A percentile compares a stretch with the other conserved stretches of the same genome.
Conservation (phyloP, 2,329 filamentous ascomycete genomes). For the Fusarium pseudocircinatum region DNA sequence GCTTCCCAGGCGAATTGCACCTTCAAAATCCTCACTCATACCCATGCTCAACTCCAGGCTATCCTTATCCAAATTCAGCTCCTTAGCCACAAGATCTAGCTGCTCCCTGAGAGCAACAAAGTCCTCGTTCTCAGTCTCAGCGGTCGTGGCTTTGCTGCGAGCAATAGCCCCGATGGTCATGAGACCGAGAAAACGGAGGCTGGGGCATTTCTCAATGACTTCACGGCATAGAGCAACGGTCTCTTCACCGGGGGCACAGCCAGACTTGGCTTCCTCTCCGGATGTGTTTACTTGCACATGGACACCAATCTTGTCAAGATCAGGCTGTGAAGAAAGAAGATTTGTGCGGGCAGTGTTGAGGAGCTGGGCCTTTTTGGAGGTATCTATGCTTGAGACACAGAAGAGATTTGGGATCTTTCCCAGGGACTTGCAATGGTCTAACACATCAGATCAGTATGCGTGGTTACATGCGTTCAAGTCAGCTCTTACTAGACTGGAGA, state of each 20-base stretch:
- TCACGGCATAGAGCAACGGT: constrained; percentile 73
- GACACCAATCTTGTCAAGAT: constrained; percentile 67
- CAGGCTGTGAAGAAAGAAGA: constrained; percentile 54
- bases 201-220: constrained; percentile 75
- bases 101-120: constrained; percentile 76
- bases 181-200: constrained; percentile 79
- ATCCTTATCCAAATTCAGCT: constrained; percentile 56
- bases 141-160: constrained; percentile 76
- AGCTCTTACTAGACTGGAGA: constrained; percentile 73
- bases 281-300: constrained; percentile 97
- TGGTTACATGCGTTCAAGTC: neutral
- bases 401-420: constrained; percentile 89
- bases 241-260: constrained; percentile 74
- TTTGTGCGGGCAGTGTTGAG: constrained; percentile 80
- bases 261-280: constrained; percentile 85
- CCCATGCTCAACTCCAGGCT: constrained; percentile 94
- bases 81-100: constrained; percentile 73
- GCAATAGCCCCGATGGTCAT: constrained; percentile 99
- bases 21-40: constrained; percentile 97
- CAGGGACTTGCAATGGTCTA: constrained; percentile 88
- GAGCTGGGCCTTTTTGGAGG: constrained; percentile 83
- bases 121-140: constrained; percentile 90
- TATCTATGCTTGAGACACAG: constrained; percentile 92
- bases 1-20: constrained; percentile 84
- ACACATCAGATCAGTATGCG: constrained; percentile 8